Evolutionary conservation across 768 basidiomycete species (phyloP).

Genomic region (Nidularia pulvinata): DNA sequence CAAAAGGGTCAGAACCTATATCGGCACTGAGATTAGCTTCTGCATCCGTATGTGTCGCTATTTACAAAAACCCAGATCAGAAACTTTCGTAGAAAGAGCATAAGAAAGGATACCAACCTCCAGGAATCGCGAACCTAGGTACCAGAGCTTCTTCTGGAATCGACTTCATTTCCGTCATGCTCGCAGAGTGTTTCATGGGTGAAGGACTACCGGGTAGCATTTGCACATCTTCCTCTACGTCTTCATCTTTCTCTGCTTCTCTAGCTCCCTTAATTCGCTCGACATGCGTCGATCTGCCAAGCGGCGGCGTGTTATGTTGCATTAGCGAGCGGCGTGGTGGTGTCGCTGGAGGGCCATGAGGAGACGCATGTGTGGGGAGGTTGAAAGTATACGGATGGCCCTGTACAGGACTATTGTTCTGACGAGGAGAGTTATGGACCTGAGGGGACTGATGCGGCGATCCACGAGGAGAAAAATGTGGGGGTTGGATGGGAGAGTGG

Average conservation of each 20-base stretch:
- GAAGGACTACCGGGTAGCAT: conserved; percentile 34
- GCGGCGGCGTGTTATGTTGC: conserved; percentile 32
- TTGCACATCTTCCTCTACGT: conserved; percentile 22
- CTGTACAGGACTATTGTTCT: conserved; percentile 8
- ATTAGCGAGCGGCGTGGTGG: conserved; percentile 28
- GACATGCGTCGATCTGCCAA: conserved; percentile 30
- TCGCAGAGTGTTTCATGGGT: conserved; percentile 23
- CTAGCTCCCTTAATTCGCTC: conserved; percentile 24
- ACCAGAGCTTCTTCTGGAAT: conserved; percentile 22
- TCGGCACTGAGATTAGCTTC: conserved; percentile 12
- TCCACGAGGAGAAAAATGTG: conserved; percentile 23
- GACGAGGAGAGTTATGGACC: conserved; percentile 12
- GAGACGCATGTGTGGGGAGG: conserved; percentile 27
- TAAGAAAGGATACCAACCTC: conserved; percentile 11
- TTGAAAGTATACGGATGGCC: conserved; percentile 22
- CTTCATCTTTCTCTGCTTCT: conserved; percentile 22
- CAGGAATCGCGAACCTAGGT: conserved; percentile 25
- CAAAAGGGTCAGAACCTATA: conserved; percentile 19
- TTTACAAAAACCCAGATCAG: not conserved
- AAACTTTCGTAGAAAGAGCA: not conserved
- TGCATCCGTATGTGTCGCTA: conserved; percentile 8
- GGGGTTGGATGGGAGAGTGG: conserved; percentile 10
- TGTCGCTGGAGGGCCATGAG: conserved; percentile 28
- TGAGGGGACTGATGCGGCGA: conserved; percentile 14
- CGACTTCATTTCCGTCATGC: not conserved